Conservation (phyloP, 1,284 basidiomycete species). For the Puccinia sorghi region DNA sequence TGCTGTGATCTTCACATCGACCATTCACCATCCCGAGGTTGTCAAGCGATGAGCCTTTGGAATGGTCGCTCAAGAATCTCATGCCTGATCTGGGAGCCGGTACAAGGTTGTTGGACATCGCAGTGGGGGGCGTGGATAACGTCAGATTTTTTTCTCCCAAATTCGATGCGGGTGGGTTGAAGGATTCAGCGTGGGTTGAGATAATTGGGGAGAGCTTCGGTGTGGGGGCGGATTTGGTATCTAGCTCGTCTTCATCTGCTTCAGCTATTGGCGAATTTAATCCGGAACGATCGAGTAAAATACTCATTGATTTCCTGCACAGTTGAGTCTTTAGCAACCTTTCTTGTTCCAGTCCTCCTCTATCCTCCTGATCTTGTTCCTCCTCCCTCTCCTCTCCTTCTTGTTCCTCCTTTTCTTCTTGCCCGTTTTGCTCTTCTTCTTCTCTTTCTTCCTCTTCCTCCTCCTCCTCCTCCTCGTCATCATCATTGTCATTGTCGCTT, state of each 20-base stretch:
- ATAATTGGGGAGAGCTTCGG: not conserved
- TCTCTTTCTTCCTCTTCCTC: conserved; percentile 30
- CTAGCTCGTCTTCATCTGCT: conserved; percentile 12
- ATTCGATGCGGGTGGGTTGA: not conserved
- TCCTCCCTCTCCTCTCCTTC: too few relatives aligned
- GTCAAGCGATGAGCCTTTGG: conserved; percentile 20
- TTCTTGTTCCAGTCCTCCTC: conserved; percentile 1
- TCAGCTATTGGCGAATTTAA: conserved; percentile 25
- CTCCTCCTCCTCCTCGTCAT: conserved; percentile 58
- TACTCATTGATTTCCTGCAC: conserved; percentile 16
- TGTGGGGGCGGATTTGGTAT: not conserved
- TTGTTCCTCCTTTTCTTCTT: conserved; percentile 58
- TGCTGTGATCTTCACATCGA: not conserved
- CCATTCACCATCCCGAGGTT: not conserved
- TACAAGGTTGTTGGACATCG: not conserved
- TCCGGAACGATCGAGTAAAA: conserved; percentile 15
- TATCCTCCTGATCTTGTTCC: conserved; percentile 56
- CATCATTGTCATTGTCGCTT: conserved; percentile 51
- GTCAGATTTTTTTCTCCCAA: not conserved
- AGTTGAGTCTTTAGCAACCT: conserved; percentile 6
- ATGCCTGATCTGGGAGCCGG: conserved; percentile 6
- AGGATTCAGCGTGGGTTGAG: not conserved
- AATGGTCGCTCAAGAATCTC: conserved; percentile 11
- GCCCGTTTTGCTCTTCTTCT: not conserved
- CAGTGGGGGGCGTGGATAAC: not conserved